Percentiles rank a stretch among this genome's conserved stretches.
Evolutionary conservation across 169 alveolate species (phyloP).

Genomic region (Babesia ovis): DNA sequence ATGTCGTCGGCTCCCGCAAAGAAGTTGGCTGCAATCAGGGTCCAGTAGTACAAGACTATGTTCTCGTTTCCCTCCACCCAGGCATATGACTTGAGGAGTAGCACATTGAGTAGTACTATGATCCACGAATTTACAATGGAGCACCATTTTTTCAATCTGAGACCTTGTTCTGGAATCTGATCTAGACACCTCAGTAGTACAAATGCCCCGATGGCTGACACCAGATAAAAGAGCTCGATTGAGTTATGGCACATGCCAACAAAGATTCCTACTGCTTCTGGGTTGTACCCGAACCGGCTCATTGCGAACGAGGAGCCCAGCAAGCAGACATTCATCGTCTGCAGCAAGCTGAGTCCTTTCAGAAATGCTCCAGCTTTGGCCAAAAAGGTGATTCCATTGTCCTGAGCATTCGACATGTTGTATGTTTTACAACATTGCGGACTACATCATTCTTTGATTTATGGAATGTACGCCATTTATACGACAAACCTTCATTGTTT

Average conservation of each 20-base stretch:
- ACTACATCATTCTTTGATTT: neutral
- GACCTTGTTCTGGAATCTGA: neutral
- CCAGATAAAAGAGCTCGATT: slow-evolving; percentile 22
- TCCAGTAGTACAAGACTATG: slow-evolving; percentile 6
- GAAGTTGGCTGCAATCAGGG: slow-evolving; percentile 10
- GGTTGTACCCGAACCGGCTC: slow-evolving; percentile 25
- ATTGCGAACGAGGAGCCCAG: slow-evolving; percentile 37
- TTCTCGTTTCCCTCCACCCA: slow-evolving; percentile 18
- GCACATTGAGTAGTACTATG: slow-evolving; percentile 6
- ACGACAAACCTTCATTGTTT: neutral
- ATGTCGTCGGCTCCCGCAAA: slow-evolving; percentile 29
- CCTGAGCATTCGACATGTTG: neutral
- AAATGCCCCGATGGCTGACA: slow-evolving; percentile 24
- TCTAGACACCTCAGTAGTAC: neutral
- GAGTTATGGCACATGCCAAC: slow-evolving; percentile 24
- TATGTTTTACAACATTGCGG: neutral
- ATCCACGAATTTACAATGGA: neutral
- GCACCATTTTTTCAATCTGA: neutral
- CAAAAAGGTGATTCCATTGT: neutral
- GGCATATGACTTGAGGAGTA: slow-evolving; percentile 7
- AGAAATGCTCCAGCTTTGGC: slow-evolving; percentile 6
- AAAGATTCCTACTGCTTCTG: slow-evolving; percentile 2
- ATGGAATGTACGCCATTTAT: neutral
- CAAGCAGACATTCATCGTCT: slow-evolving; percentile 22
- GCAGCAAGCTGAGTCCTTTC: slow-evolving; percentile 23